Evolutionary conservation across 345 rosid genomes (phyloP), one percentile per base, ranked within the genome.

Genomic region (Eucalyptus regnans): DNA sequence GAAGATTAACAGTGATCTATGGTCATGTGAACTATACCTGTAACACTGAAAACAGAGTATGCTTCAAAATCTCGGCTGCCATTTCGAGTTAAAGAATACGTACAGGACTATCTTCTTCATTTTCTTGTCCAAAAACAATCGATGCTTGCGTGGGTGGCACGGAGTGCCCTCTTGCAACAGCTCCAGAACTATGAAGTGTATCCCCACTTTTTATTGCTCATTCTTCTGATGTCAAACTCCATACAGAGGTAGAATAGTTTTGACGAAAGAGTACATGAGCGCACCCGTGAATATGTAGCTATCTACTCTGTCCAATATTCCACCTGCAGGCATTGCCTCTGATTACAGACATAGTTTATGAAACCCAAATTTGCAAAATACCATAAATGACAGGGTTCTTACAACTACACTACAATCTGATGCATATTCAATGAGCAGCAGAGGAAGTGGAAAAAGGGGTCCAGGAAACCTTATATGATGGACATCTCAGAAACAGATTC

Each of bases 261-360:
- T 95, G 92, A 97, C 95, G 87, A 97, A 96, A 71, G 98, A 94
- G 92, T 95, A 95, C 43, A 97, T 95, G 84, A 97, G 95, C 13
- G 99, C 99, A 41, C 99, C 99, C 0, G 99, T 97, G 96, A 97
- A 97, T 60, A 96, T 94, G 92, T 96, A 97, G 88, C 99, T 97
- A 92, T 96, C 99, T 76, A 94, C 96, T 90, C 98, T 94, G 92
- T 97, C 99, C 83, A 97, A 90, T 87, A 97, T 94, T 80, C 99
- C 99, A 83, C 99, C 99, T 96, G 93, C 89, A 88, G 52, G 33
- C 58, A 87, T 20, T 62, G 86, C 88, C 41, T 50, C 29, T 5
- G 48, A 51, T 86, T 76, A 86, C 43, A 60, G 58, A 41, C 86
- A 71, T 22, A 22, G 31, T 52, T n/a, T 17, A 44, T 7, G 29